Evolutionary conservation across 768 basidiomycete genomes (phyloP).

Genomic region (Lentinula edodes): DNA sequence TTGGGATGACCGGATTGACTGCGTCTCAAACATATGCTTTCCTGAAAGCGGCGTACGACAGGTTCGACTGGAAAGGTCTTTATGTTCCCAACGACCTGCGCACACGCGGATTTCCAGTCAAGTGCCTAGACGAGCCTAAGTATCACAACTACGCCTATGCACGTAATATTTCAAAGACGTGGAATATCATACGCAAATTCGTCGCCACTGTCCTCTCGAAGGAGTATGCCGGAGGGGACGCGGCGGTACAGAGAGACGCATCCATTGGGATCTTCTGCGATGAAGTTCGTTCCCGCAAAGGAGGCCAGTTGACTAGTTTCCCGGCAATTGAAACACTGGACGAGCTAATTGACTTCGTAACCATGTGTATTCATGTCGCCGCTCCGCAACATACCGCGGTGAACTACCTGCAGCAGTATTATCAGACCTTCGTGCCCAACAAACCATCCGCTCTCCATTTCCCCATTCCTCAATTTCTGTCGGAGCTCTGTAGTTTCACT

Average conservation of each 20-base stretch:
- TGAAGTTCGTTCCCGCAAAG: slow-evolving; percentile 17
- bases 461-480: slow-evolving; percentile 17
- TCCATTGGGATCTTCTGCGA: slow-evolving; percentile 16
- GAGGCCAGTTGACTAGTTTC: slow-evolving; percentile 19
- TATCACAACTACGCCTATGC: slow-evolving; percentile 26
- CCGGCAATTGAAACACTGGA: slow-evolving; percentile 20
- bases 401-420: slow-evolving; percentile 29
- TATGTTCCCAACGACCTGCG: slow-evolving; percentile 23
- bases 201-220: slow-evolving; percentile 14
- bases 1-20: slow-evolving; percentile 15
- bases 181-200: slow-evolving; percentile 21
- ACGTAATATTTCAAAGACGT: slow-evolving; percentile 18
- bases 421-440: slow-evolving; percentile 26
- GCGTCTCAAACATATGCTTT: slow-evolving; percentile 13
- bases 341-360: slow-evolving; percentile 21
- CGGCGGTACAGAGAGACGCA: slow-evolving; percentile 15
- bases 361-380: slow-evolving; percentile 28
- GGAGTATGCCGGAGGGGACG: slow-evolving; percentile 15
- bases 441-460: slow-evolving; percentile 21
- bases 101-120: slow-evolving; percentile 23
- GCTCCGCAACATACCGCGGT: slow-evolving; percentile 27
- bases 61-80: slow-evolving; percentile 19
- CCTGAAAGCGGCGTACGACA: slow-evolving; percentile 15
- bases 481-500: slow-evolving; percentile 13
- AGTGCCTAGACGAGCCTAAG: slow-evolving; percentile 18